Evolutionary conservation across 2,329 filamentous ascomycete genomes (phyloP), one percentile per base, ranked within the genome.

Genomic region (Diaporthe vexans): DNA sequence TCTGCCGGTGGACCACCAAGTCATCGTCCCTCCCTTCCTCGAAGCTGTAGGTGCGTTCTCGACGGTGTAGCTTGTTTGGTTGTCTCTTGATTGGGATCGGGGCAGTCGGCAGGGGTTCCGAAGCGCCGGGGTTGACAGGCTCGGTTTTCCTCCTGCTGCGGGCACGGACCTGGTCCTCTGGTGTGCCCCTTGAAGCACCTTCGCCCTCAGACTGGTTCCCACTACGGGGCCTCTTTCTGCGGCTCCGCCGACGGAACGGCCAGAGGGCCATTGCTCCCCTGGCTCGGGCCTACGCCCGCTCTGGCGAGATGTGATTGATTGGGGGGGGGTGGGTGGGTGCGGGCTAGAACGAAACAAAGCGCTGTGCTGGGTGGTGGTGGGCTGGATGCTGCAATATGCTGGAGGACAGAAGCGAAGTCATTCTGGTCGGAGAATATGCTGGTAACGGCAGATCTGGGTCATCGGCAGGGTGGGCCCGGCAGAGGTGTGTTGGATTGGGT

Each of bases 161-260:
- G 83, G 75, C 78, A 80, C 67, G 81, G 78, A 46, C 80, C 73
- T 19, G 75, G 71, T 68, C 75, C 61, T 43, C 76, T 37, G 43
- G 71, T 54, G 59, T 73, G 74, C 52, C 76, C 76, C 57, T 76
- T 74, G 33, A 57, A 70, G 77, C 74, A 77, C 85, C 85, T 81
- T 91, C 87, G 80, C 87, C 83, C 79, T 88, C 88, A 75, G 88
- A 84, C 77, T 89, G 83, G 78, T 88, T 88, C 78, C 90, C 83
- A 77, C 85, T 85, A 75, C 85, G 84, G 76, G 87, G 83, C 80
- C 88, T 86, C 84, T 87, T 91, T 84, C 92, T 92, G 83, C 91
- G 92, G 84, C 90, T 92, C 85, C 89, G 92, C 80, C 93, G 91
- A 84, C 92, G 89, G 84, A 97, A 97, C 76, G 92, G 94, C 95